A percentile compares a stretch with the other conserved stretches of the same genome.
Evolutionary conservation across 75 land plant species (phyloP).

Genomic region (Cupressus sempervirens): DNA sequence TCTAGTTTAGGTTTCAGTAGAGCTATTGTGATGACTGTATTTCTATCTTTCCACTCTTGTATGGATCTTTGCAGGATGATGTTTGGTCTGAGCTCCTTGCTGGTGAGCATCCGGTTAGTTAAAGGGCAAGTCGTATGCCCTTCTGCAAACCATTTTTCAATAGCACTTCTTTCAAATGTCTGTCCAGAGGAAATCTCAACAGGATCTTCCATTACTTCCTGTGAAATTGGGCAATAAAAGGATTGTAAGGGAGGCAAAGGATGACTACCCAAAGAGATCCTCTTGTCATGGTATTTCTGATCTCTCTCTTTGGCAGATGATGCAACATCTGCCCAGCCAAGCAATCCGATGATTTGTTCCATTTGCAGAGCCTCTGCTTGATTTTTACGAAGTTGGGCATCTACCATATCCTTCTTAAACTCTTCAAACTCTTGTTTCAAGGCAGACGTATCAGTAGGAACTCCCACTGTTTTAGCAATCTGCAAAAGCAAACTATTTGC

Average conservation of each 20-base stretch:
- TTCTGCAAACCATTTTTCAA: conserved; percentile 60
- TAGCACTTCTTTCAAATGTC: conserved; percentile 61
- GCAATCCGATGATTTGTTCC: conserved; percentile 61
- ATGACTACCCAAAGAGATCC: conserved; percentile 38
- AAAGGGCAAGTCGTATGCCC: conserved; percentile 59
- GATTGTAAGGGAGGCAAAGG: conserved; percentile 60
- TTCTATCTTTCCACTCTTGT: conserved; percentile 73
- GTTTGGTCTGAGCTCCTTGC: conserved; percentile 47
- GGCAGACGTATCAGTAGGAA: conserved; percentile 39
- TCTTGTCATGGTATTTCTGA: conserved; percentile 35
- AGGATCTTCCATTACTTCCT: conserved; percentile 70
- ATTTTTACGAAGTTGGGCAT: conserved; percentile 41
- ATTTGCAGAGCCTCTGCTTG: conserved; percentile 65
- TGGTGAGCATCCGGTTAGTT: conserved; percentile 47
- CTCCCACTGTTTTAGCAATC: conserved; percentile 58
- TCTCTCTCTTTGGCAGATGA: conserved; percentile 51
- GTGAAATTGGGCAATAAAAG: conserved; percentile 66
- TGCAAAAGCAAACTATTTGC: conserved; percentile 52
- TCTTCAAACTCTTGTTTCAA: conserved; percentile 43
- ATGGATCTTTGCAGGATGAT: conserved; percentile 64
- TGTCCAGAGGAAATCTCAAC: conserved; percentile 71
- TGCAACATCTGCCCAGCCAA: conserved; percentile 54
- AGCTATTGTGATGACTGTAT: conserved; percentile 41
- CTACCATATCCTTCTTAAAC: conserved; percentile 58
- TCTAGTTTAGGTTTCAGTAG: conserved; percentile 33